Conservation (phyloP, 768 basidiomycete species). For the Antrodiella citrinella region DNA sequence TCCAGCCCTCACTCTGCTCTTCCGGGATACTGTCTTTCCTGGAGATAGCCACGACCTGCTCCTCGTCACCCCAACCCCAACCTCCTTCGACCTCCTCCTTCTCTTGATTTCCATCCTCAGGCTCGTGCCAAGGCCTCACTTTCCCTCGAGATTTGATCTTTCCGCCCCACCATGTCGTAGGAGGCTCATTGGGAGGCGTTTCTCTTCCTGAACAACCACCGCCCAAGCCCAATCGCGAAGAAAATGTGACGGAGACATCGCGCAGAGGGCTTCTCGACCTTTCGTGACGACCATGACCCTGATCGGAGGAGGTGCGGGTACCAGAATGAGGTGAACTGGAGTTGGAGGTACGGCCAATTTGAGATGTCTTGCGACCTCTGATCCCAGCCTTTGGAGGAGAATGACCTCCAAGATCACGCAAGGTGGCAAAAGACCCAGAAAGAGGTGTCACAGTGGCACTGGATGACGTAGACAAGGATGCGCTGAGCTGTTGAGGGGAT, state of each 20-base stretch:
- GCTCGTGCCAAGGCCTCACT: not conserved
- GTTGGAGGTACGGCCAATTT: not conserved
- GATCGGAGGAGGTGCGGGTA: too few relatives aligned
- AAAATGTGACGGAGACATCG: not conserved
- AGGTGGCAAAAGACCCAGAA: not conserved
- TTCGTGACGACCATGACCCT: too few relatives aligned
- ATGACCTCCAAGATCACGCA: not conserved
- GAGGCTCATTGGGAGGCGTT: not conserved
- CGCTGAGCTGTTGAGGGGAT: not conserved
- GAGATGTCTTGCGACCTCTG: not conserved
- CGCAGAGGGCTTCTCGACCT: not conserved
- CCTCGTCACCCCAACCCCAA: not conserved
- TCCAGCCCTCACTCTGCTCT: not conserved
- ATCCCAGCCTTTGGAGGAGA: not conserved
- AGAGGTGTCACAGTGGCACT: not conserved
- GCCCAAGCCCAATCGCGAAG: not conserved
- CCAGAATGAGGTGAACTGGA: not conserved
- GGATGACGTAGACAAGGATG: not conserved
- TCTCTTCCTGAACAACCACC: not conserved
- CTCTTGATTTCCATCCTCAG: not conserved
- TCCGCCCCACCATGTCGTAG: not conserved
- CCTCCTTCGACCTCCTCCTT: not conserved
- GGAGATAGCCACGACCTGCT: not conserved
- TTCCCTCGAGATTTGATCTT: not conserved
- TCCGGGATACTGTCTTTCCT: not conserved